Base-by-base conservation (phyloP, 495 filamentous ascomycete genomes). In the Aspergillus incahuasiensis region DNA sequence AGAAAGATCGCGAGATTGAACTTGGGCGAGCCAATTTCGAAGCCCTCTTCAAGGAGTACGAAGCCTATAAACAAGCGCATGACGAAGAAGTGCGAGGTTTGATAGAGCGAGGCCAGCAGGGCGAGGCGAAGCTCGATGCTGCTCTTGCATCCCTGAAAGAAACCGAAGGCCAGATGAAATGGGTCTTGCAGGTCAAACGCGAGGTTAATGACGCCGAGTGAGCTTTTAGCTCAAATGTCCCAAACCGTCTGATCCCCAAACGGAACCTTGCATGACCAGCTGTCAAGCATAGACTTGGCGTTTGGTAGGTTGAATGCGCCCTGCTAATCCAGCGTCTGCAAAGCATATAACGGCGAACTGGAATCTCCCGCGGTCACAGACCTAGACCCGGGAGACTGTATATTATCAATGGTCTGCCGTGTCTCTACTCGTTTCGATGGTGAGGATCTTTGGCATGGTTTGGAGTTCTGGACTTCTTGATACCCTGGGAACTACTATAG, bases 1-100 rank as follows among this genome's bases (percentile, higher is more conserved):
- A 90, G 67, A 85, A 88, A 69, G 79, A 84, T 48, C 79, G 77
- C 35, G 85, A 87, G 54, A 76, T 87, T n/a, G 77, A 80, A 38
- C 72, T 78, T 44, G 70, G 85, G 39, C 67, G 74, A 57, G 71
- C 77, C 32, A 76, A 80, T 30, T 88, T 90, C 61, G 81, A 86
- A 11, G 78, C 75, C 13, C 75, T 89, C 16, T 66, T 72, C 20
- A 67, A 57, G 21, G 68, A 74, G 43, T 86, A 86, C 63, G 80
- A 85, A 51, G 65, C 73, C 13, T 90, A 90, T 64, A 88, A 85
- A 65, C 65, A 54, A 44, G 70, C 79, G 58, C 82, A 88, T 58
- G 87, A 90, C 50, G 70, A 76, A 32, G 76, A 79, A 54, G 64
- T 89, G 30, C 64, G 68, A 35, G 71, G 70, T 0, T 82, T 88